Evolutionary conservation across 2,329 filamentous ascomycete species (phyloP), one percentile per base, ranked within the genome.

Genomic region (Aspergillus pseudoviridinutans): DNA sequence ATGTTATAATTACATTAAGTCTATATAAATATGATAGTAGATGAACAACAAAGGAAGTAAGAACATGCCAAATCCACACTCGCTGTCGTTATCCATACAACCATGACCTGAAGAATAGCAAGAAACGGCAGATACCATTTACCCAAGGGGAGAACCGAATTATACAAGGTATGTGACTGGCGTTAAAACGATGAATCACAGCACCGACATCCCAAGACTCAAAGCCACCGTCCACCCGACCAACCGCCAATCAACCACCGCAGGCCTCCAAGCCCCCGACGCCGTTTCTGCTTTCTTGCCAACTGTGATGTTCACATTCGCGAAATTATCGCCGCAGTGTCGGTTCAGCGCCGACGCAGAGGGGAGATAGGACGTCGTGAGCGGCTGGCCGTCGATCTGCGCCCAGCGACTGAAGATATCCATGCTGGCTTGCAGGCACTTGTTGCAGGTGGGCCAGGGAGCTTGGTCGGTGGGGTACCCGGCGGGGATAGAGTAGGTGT

Each of bases 401-500:
- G 90, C 86, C 29, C 87, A 88, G 0, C 83, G 75, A 54, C 89
- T 86, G 73, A 89, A 97, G 20, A 96, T 83, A 27, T 81, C 81
- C 91, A 97, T 96, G 4, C 90, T 93, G 59, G 90, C 80, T 68
- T 87, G 81, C 47, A 94, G 80, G 72, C 94, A 97, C 44, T 78
- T 77, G 65, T 84, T 87, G 78, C 94, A 99, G 1, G 82, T 85
- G 0, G 92, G 90, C n/a, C 81, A 79, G 27, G 87, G 84, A 24
- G 82, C 82, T 14, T 79, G 80, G 0, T 90, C 90, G 12, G 97
- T 77, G 0, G 80, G 74, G 44, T 87, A 82, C 58, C 94, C 94
- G 55, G 96, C 82, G 0, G 92, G 90, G 3, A 97, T 79, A 67
- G 89, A 93, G 77, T 97, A 99, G 38, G 94, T 82, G 68, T 92